Percentiles rank a stretch among this genome's conserved stretches.
Conservation (phyloP, 2,329 filamentous ascomycete species). For the Calonectria fujianensis region DNA sequence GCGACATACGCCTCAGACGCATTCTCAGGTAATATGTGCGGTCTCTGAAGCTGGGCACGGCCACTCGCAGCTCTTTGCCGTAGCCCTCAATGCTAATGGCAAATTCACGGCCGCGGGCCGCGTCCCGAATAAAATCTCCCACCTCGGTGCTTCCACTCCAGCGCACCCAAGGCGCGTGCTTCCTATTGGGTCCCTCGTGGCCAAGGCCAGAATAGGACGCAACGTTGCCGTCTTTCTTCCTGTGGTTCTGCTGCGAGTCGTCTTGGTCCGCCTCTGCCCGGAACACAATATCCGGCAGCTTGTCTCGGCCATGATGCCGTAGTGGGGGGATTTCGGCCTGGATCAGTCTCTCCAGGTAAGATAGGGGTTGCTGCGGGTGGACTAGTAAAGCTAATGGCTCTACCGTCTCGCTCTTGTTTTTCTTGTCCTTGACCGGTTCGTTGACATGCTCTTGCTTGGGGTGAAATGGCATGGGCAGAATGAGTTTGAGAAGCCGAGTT, state of each 20-base stretch:
- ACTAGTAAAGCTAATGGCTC: conserved; percentile 90
- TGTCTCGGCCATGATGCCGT: conserved; percentile 78
- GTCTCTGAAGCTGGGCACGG: conserved; percentile 91
- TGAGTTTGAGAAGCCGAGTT: conserved; percentile 85
- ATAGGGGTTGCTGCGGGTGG: conserved; percentile 92
- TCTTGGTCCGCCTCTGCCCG: conserved; percentile 84
- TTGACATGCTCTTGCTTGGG: conserved; percentile 64
- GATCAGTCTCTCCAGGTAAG: conserved; percentile 91
- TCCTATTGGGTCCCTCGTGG: conserved; percentile 71
- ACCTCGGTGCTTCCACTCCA: conserved; percentile 94
- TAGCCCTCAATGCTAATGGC: conserved; percentile 86
- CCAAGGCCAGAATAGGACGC: conserved; percentile 84
- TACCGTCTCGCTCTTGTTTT: conserved; percentile 65
- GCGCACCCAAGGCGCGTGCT: conserved; percentile 80
- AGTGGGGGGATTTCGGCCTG: conserved; percentile 89
- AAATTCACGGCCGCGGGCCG: conserved; percentile 89
- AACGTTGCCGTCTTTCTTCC: conserved; percentile 66
- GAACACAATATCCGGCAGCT: conserved; percentile 85
- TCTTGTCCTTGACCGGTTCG: conserved; percentile 61
- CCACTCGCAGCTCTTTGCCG: conserved; percentile 80
- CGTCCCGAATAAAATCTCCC: conserved; percentile 94
- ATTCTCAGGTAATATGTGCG: conserved; percentile 92
- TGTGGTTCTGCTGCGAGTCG: conserved; percentile 61
- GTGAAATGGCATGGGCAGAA: conserved; percentile 79
- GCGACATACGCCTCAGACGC: conserved; percentile 82